phyloP scores from a whole-genome alignment of 2,329 filamentous ascomycete species.

The Drechslerella stenobrocha region DNA sequence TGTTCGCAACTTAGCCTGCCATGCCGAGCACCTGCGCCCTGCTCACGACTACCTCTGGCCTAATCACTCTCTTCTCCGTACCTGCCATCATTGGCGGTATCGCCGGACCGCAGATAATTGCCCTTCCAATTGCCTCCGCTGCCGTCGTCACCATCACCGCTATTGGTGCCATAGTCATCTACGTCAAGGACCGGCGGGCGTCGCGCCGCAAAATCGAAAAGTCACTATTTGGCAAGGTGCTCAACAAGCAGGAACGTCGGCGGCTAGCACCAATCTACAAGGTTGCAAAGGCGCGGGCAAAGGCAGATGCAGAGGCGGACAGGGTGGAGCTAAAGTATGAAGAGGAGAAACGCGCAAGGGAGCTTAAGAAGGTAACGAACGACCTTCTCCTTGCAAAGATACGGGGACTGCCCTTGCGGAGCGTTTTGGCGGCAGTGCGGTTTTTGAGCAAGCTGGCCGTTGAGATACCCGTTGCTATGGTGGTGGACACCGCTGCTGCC shows the following conservation, averaged over 20 bases:
- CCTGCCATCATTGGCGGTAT: background rate
- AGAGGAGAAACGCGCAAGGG: constrained; percentile 18
- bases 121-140: constrained; percentile 10
- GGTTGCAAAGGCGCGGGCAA: constrained; percentile 20
- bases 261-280: constrained; percentile 21
- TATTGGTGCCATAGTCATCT: constrained; percentile 16
- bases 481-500: background rate
- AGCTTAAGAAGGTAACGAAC: constrained; percentile 35
- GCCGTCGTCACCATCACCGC: constrained; percentile 3
- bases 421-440: constrained; percentile 16
- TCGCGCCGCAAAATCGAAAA: constrained; percentile 39
- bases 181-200: constrained; percentile 35
- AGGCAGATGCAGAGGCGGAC: constrained; percentile 26
- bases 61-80: constrained; percentile 3
- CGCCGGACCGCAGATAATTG: constrained; percentile 1
- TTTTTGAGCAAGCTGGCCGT: constrained; percentile 30
- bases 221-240: constrained; percentile 36
- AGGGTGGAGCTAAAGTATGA: constrained; percentile 19
- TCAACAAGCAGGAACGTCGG: constrained; percentile 28
- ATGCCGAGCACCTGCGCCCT: constrained; percentile 18
- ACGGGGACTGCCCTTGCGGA: constrained; percentile 12
- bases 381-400: constrained; percentile 7
- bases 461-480: constrained; percentile 29
- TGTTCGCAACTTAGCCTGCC: too few species aligned
- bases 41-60: constrained; percentile 5